A percentile compares a stretch with the other conserved stretches of the same genome.
Conservation (phyloP, 768 basidiomycete genomes). For the Panaeolus cyanescens region DNA sequence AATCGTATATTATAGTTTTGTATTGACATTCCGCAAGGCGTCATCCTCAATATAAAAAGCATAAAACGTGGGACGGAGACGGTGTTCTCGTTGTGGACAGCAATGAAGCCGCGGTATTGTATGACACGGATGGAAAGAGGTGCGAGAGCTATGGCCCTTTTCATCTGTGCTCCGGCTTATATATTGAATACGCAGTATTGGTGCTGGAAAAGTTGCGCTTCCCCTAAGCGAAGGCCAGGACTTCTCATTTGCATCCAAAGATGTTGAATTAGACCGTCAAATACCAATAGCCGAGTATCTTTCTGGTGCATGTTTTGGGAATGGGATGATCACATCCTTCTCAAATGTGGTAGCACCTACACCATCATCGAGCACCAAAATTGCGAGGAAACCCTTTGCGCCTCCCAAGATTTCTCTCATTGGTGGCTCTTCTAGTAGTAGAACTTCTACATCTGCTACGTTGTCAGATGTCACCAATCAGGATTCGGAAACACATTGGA, state of each 20-base stretch:
- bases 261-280: constrained; percentile 63
- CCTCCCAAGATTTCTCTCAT: background rate
- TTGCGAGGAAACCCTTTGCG: background rate
- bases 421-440: background rate
- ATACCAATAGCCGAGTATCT: constrained; percentile 58
- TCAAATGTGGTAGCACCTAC: background rate
- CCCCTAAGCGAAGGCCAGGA: constrained; percentile 41
- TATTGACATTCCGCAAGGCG: no score
- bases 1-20: no score
- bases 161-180: constrained; percentile 2
- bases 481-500: constrained; percentile 51
- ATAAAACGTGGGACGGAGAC: constrained; percentile 91
- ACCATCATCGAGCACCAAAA: background rate
- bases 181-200: constrained; percentile 40
- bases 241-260: constrained; percentile 50
- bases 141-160: constrained; percentile 33
- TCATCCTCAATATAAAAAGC: constrained; percentile 72
- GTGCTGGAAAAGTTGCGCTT: constrained; percentile 46
- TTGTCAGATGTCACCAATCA: constrained; percentile 15
- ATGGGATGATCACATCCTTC: background rate
- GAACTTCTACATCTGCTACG: background rate
- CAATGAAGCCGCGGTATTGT: constrained; percentile 46
- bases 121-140: constrained; percentile 67
- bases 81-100: constrained; percentile 58
- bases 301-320: constrained; percentile 65